Base-by-base conservation (phyloP, 75 land plant species). In the Cupressus sempervirens region DNA sequence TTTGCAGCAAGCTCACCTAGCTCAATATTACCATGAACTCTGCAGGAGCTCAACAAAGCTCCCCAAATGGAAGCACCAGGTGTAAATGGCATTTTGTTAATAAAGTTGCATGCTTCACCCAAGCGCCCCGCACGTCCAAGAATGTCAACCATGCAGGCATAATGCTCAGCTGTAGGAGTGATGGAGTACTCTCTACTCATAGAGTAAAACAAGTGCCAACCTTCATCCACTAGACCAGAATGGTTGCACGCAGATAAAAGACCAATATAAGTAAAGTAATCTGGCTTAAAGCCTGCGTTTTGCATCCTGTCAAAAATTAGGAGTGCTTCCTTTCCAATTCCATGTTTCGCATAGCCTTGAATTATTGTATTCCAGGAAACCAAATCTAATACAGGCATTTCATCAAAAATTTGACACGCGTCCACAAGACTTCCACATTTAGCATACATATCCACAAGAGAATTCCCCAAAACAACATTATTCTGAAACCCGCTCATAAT, bases 121-220 rank as follows among this genome's bases (percentile, higher is more conserved):
- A 84, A 18, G 40, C 34, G 85, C 16, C 85, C 83, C 43, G 87
- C 88, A 52, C 88, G 45, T 14, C 88, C 83, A 38, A 87, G 67
- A 29, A 87, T 67, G 86, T 87, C 87, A 76, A 87, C 76, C 88
- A 87, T 86, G 45, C 83, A 85, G 30, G 40, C 52, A 85, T 87
- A 85, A 48, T 87, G 88, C 38, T 87, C 58, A 30, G 79, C 56
- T 14, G 38, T 38, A 36, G 88, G 88, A 9, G 40, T 68, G 40
- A 87, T 80, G 29, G 34, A 8, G 86, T 85, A 87, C 16, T 76
- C 83, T 41, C 82, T 41, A 46, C 40, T 50, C 88, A 87, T 87
- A 20, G 53, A 86, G 35, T 29, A 18, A 56, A 86, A 87, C 34
- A 35, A 86, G 11, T 41, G 43, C 35, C 53, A 20, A 16, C 88